Conservation (phyloP, 176 grass and related monocot species). For the Typha latifolia region DNA sequence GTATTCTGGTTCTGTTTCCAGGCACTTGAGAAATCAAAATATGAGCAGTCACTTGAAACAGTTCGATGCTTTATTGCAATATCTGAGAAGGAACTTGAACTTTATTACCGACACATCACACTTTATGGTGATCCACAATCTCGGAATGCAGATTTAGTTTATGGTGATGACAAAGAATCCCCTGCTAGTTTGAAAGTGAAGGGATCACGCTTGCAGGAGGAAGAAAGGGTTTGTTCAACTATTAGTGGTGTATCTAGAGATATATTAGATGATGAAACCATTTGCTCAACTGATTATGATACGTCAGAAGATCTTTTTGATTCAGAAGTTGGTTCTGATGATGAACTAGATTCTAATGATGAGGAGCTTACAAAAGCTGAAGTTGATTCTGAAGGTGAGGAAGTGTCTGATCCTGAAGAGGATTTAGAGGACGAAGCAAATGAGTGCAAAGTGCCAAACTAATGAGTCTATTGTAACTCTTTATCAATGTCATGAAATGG, state of each 20-base stretch:
- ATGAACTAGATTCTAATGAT: slow-evolving; percentile 28
- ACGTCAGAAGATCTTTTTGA: slow-evolving; percentile 8
- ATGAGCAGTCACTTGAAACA: slow-evolving; percentile 76
- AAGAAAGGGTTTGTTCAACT: slow-evolving; percentile 11
- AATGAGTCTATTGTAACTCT: neutral
- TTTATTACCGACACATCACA: slow-evolving; percentile 73
- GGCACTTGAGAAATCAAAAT: slow-evolving; percentile 99
- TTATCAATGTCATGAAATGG: neutral
- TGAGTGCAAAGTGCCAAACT: neutral
- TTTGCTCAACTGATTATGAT: slow-evolving; percentile 1
- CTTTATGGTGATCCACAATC: slow-evolving; percentile 66
- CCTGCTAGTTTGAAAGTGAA: slow-evolving; percentile 2
- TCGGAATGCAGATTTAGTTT: slow-evolving; percentile 34
- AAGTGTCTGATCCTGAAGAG: slow-evolving; percentile 10
- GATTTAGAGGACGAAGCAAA: slow-evolving; percentile 11
- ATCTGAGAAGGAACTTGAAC: slow-evolving; percentile 76
- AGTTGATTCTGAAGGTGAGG: slow-evolving; percentile 19
- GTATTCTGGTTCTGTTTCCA: slow-evolving; percentile 12
- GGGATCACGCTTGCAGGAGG: slow-evolving; percentile 8
- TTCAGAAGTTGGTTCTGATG: slow-evolving; percentile 20
- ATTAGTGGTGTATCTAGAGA: slow-evolving; percentile 11
- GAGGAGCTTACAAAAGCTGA: slow-evolving; percentile 8
- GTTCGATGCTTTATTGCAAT: slow-evolving; percentile 61
- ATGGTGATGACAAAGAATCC: slow-evolving; percentile 26
- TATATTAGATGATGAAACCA: no score